These are phyloP conservation scores for Avena eriantha DNA, from an alignment of 176 grass and related monocot genomes.

Conservation along the genomic window DNA sequence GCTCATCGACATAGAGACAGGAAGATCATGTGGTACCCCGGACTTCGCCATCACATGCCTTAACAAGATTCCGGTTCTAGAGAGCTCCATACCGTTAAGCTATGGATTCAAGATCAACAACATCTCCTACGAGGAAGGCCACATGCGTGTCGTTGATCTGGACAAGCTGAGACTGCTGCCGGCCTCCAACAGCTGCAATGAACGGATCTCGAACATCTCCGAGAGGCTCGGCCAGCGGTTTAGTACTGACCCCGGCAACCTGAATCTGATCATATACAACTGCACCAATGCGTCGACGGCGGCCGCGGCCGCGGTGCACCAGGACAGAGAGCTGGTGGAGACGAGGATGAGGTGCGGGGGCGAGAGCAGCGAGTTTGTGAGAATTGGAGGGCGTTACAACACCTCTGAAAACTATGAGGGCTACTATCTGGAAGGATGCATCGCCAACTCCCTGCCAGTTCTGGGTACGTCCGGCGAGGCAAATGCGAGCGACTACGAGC, in stretches of 20 bases:
- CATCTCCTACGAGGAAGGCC: constrained; percentile 27
- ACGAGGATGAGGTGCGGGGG: background rate
- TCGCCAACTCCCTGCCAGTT: background rate
- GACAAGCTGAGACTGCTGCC: constrained; percentile 16
- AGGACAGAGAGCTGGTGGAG: background rate
- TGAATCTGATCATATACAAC: constrained; percentile 39
- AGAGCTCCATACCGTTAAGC: background rate
- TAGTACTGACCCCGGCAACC: background rate
- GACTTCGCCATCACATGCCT: background rate
- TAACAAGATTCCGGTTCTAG: background rate
- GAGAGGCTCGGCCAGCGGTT: background rate
- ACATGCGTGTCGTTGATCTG: constrained; percentile 10
- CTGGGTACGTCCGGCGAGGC: background rate
- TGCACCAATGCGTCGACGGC: background rate
- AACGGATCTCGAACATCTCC: background rate
- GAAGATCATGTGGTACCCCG: background rate
- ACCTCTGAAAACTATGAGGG: background rate
- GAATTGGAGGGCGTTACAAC: background rate
- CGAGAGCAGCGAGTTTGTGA: background rate
- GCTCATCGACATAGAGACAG: background rate
- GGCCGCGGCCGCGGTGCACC: background rate
- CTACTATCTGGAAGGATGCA: background rate
- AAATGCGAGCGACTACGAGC: constrained; percentile 1
- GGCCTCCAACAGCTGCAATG: background rate
- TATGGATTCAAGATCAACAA: background rate